These are phyloP conservation scores for Suillus cothurnatus DNA, from an alignment of 768 basidiomycete species.

Conservation along the genomic window DNA sequence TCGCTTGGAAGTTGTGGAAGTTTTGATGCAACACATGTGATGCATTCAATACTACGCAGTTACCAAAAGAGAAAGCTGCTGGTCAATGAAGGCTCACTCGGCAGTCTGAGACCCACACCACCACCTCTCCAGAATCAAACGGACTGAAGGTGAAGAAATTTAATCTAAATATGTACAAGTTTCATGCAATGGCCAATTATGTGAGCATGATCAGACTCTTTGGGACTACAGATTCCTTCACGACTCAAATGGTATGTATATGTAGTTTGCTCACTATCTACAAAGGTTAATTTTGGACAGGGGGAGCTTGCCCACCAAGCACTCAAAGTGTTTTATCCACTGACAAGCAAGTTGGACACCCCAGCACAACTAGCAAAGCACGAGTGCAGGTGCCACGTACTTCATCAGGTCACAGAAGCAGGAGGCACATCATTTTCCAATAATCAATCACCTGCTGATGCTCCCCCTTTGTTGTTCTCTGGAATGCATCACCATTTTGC, in stretches of 20 bases:
- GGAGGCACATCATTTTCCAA: neutral
- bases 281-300: too few relatives aligned
- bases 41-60: conserved; percentile 28
- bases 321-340: conserved; percentile 37
- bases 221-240: too few relatives aligned
- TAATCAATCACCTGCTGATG: neutral
- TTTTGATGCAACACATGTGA: conserved; percentile 32
- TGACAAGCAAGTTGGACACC: neutral
- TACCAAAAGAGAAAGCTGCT: conserved; percentile 29
- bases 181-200: conserved; percentile 31
- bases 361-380: neutral
- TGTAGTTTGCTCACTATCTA: too few relatives aligned
- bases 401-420: neutral
- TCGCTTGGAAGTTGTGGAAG: conserved; percentile 26
- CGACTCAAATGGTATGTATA: too few relatives aligned
- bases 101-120: conserved; percentile 19
- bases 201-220: neutral
- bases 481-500: too few relatives aligned
- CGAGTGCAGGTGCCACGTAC: accelerated
- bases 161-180: too few relatives aligned
- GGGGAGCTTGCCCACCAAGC: conserved; percentile 23
- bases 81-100: conserved; percentile 19
- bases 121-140: too few relatives aligned
- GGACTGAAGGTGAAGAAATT: too few relatives aligned
- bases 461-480: neutral